Conservation (phyloP, 208 protist species). For the Tritrichomonas foetus region DNA sequence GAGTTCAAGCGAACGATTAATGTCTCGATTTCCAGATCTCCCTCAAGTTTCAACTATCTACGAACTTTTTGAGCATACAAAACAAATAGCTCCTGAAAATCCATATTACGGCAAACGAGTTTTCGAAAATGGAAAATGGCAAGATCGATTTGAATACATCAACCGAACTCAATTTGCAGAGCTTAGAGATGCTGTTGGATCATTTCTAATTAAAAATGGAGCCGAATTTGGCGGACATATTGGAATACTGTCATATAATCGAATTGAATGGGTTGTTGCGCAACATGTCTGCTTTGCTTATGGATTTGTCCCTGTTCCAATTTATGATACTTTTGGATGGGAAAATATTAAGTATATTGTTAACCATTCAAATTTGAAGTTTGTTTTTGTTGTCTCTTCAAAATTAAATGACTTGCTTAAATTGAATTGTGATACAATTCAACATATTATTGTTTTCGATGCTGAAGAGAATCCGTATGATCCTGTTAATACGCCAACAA, state of each 20-base stretch:
- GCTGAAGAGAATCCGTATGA: not conserved
- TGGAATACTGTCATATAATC: conserved; percentile 42
- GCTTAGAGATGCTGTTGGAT: not conserved
- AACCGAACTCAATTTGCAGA: not conserved
- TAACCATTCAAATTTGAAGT: conserved; percentile 29
- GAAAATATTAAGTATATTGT: not conserved
- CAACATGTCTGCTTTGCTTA: conserved; percentile 7
- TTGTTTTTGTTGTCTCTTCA: not conserved
- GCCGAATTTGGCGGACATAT: conserved; percentile 17
- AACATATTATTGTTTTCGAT: conserved; percentile 15
- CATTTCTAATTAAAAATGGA: not conserved
- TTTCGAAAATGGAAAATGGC: not conserved
- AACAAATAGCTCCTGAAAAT: not conserved
- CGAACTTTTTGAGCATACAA: not conserved
- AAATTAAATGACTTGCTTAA: not conserved
- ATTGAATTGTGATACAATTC: too few species aligned
- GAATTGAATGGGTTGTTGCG: conserved; percentile 42
- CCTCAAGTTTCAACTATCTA: not conserved
- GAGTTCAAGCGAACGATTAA: not conserved
- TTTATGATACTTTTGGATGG: not conserved
- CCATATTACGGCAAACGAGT: not conserved
- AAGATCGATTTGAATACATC: not conserved
- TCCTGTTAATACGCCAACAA: not conserved
- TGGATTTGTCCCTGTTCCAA: not conserved
- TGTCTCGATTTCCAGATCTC: not conserved